These are phyloP conservation scores for Incumbomyces lentus DNA, from an alignment of 2,329 filamentous ascomycete species.

Conservation along the genomic window DNA sequence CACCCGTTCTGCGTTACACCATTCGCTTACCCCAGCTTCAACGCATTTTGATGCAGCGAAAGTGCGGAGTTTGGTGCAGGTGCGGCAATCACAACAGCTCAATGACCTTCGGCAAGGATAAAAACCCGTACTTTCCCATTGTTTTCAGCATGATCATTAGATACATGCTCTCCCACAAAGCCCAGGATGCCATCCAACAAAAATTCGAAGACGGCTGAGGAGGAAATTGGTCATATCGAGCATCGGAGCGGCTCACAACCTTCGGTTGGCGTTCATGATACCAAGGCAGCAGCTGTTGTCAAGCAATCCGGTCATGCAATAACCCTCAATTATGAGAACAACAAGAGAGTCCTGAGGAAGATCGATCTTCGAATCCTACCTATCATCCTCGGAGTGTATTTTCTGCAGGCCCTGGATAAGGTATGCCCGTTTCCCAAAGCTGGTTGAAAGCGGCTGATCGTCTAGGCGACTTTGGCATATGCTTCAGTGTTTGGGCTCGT, in stretches of 20 bases:
- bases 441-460: not conserved
- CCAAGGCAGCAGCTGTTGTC: conserved; percentile 43
- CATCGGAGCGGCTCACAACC: conserved; percentile 1
- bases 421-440: not conserved
- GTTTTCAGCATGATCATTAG: too few species aligned
- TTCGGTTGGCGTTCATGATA: conserved; percentile 22
- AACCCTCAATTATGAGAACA: conserved; percentile 43
- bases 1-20: too few species aligned
- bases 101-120: not conserved
- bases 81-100: not conserved
- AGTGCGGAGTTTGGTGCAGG: not conserved
- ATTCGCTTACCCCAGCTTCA: not conserved
- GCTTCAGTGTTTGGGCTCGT: conserved; percentile 55
- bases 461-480: conserved; percentile 44
- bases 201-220: not conserved
- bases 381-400: conserved; percentile 51
- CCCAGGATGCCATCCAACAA: not conserved
- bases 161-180: too few species aligned
- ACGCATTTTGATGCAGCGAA: not conserved
- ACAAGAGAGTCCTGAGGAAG: conserved; percentile 40
- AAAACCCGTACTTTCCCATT: not conserved
- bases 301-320: conserved; percentile 36
- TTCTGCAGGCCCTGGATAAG: conserved; percentile 54
- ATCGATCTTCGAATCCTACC: conserved; percentile 45
- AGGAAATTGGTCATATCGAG: conserved; percentile 6